Evolutionary conservation across 345 rosid genomes (phyloP), one percentile per base, ranked within the genome.

Genomic region (Rhizophora mangle): DNA sequence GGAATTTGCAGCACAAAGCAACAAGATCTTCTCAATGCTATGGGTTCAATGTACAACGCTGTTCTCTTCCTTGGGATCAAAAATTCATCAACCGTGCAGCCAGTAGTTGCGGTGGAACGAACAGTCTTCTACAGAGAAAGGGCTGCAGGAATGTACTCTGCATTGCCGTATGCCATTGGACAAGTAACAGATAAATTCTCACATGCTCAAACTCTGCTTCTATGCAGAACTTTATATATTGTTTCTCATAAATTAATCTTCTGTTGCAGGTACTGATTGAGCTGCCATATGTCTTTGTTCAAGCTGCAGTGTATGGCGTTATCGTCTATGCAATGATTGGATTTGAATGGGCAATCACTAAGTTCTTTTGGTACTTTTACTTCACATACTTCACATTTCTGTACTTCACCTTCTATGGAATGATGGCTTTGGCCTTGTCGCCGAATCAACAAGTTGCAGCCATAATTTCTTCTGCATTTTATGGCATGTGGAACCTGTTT

Each of bases 141-240:
- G 72, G 95, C 90, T 19, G 90, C 92, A 5, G 88, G 96, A 66
- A 90, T 90, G 93, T 90, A 88, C 65, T 88, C 96, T 0, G 80
- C 86, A 63, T 70, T 82, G 79, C 89, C 97, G 5, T 88, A 86
- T 59, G 97, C 93, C 66, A 80, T 85, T 67, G 74, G 86, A 69
- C 96, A 91, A 84, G 76, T 73, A 59, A 65, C 63, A 60, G 29
- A 9, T 26, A 21, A 3, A 3, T 30, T 11, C 22, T 30, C 20
- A 9, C 19, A 56, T 0, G 4, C 60, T 56, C 31, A 56, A 20
- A 22, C 26, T 27, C 29, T 6, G 13, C 60, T 24, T 24, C 31
- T 56, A 8, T 27, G 0, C 60, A 24, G 29, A 24, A 24, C 30
- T 9, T 55, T 56, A 10, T 56, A 56, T 27, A 24, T 56, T 24